Evolutionary conservation across 2,329 filamentous ascomycete species (phyloP).

Genomic region (Purpureocillium takamizusanense): DNA sequence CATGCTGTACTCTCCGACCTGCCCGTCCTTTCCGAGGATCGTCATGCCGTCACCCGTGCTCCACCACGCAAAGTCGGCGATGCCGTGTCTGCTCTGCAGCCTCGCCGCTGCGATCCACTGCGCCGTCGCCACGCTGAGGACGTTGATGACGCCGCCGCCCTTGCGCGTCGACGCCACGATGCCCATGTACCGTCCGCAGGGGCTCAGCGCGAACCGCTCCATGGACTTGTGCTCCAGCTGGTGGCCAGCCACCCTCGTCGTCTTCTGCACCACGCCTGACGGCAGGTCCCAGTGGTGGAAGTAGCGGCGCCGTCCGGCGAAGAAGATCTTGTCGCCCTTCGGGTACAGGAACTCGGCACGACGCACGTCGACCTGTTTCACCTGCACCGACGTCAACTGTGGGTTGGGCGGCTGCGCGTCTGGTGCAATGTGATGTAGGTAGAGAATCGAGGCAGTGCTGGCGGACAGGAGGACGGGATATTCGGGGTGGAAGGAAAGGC

Average conservation of each 20-base stretch:
- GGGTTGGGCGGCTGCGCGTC: slow-evolving; percentile 74
- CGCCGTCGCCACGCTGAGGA: slow-evolving; percentile 68
- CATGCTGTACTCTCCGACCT: slow-evolving; percentile 83
- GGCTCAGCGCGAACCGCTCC: slow-evolving; percentile 83
- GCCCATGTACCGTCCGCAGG: slow-evolving; percentile 79
- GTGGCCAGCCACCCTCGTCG: slow-evolving; percentile 66
- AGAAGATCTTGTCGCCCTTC: slow-evolving; percentile 69
- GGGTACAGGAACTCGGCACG: slow-evolving; percentile 73
- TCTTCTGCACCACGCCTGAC: slow-evolving; percentile 73
- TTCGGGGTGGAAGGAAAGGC: slow-evolving; percentile 80
- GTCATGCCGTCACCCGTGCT: slow-evolving; percentile 70
- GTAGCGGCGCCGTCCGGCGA: slow-evolving; percentile 79
- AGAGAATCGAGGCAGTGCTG: slow-evolving; percentile 75
- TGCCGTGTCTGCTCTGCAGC: slow-evolving; percentile 71
- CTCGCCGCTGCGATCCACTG: slow-evolving; percentile 84
- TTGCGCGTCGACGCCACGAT: slow-evolving; percentile 72
- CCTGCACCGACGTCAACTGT: slow-evolving; percentile 79
- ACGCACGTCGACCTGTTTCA: slow-evolving; percentile 73
- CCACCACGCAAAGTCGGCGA: slow-evolving; percentile 94
- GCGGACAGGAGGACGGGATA: slow-evolving; percentile 86
- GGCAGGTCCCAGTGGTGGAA: slow-evolving; percentile 92
- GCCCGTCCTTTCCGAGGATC: slow-evolving; percentile 76
- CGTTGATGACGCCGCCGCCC: slow-evolving; percentile 80
- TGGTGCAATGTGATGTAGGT: slow-evolving; percentile 80
- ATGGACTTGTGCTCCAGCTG: slow-evolving; percentile 78